phyloP scores from a whole-genome alignment of 2,329 filamentous ascomycete genomes.

The Pseudonectria foliicola region DNA sequence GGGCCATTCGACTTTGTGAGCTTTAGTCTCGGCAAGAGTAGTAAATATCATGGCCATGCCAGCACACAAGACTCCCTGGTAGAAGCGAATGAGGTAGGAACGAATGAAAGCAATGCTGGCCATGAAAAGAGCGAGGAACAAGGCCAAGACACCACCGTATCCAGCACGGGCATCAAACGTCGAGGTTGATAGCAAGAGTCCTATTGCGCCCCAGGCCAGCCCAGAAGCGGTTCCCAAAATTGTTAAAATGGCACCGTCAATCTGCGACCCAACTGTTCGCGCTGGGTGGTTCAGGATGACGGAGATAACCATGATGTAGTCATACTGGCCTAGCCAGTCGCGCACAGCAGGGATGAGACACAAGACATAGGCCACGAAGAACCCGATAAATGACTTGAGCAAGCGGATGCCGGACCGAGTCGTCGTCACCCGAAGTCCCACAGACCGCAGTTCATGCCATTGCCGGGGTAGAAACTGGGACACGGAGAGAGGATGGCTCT shows the following conservation, averaged over 20 bases:
- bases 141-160: constrained; percentile 48
- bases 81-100: constrained; percentile 48
- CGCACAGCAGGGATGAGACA: constrained; percentile 44
- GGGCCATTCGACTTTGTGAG: constrained; percentile 36
- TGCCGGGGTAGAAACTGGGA: constrained; percentile 41
- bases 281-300: constrained; percentile 52
- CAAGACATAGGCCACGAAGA: constrained; percentile 48
- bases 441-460: constrained; percentile 35
- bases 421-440: constrained; percentile 34
- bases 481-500: constrained; percentile 39
- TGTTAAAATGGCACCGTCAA: constrained; percentile 48
- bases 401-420: constrained; percentile 46
- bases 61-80: constrained; percentile 47
- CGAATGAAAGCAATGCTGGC: constrained; percentile 44
- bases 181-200: constrained; percentile 46
- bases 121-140: constrained; percentile 49
- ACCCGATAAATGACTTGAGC: constrained; percentile 47
- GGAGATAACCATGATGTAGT: constrained; percentile 50
- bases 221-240: constrained; percentile 47
- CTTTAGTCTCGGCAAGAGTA: constrained; percentile 42
- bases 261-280: constrained; percentile 47
- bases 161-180: constrained; percentile 37
- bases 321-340: constrained; percentile 46
- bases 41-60: constrained; percentile 50
- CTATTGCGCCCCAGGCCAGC: constrained; percentile 48